Conservation (phyloP, 2,329 filamentous ascomycete species). For the Nakataea oryzae region DNA sequence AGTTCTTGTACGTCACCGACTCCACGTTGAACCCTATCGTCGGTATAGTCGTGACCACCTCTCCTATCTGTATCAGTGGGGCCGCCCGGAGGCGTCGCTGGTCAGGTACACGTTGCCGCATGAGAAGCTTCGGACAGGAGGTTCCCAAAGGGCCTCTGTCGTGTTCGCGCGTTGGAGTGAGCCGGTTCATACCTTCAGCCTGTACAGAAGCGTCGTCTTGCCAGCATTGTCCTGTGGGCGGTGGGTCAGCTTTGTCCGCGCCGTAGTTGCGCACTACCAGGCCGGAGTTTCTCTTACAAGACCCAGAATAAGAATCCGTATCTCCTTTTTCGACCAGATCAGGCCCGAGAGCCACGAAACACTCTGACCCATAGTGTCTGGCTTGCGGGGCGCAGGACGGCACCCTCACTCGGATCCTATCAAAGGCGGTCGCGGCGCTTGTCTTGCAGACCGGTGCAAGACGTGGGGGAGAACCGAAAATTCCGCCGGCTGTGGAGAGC, state of each 20-base stretch:
- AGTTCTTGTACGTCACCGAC: constrained; percentile 94
- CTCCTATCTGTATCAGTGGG: constrained; percentile 68
- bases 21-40: constrained; percentile 99
- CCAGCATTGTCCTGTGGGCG: constrained; percentile 78
- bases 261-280: no score
- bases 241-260: constrained; percentile 8
- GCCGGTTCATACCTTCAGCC: constrained; percentile 63
- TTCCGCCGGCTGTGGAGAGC: neutral
- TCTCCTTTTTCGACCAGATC: constrained; percentile 93
- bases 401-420: neutral
- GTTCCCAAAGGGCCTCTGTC: neutral
- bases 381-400: neutral
- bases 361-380: constrained; percentile 47
- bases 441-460: neutral
- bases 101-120: neutral
- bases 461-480: neutral
- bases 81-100: neutral
- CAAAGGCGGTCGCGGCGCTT: neutral
- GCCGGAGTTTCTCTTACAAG: constrained; percentile 47
- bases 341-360: constrained; percentile 63
- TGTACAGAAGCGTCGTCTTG: constrained; percentile 94
- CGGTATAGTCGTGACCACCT: constrained; percentile 97
- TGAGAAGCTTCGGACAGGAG: neutral
- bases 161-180: neutral
- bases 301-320: constrained; percentile 87